Percentiles rank a stretch among this genome's conserved stretches.
Conservation (phyloP, 2,329 filamentous ascomycete genomes). For the Xylariaceae sp. region DNA sequence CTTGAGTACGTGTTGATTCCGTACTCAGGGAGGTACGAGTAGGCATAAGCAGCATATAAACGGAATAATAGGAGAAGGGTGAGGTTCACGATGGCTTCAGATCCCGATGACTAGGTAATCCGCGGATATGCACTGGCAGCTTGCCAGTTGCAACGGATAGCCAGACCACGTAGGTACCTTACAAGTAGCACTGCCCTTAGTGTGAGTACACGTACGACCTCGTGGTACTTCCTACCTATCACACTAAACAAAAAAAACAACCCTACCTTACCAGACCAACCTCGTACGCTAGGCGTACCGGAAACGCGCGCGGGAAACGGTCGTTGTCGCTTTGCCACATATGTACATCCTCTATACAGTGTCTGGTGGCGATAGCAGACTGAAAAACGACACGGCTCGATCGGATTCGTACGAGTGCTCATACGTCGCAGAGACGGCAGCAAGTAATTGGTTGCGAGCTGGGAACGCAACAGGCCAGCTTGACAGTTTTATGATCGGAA, state of each 20-base stretch:
- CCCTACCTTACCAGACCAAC: background rate
- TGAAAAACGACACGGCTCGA: constrained; percentile 8
- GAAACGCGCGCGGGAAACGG: background rate
- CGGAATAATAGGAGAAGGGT: background rate
- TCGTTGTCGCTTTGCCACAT: background rate
- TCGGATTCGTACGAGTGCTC: constrained; percentile 8
- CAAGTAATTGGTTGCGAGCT: constrained; percentile 1
- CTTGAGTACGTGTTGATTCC: background rate
- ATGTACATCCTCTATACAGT: background rate
- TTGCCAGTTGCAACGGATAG: background rate
- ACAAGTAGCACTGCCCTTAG: background rate
- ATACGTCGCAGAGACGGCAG: background rate
- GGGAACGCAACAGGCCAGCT: background rate
- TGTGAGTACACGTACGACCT: background rate
- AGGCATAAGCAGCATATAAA: background rate
- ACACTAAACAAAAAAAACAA: background rate
- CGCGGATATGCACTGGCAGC: background rate
- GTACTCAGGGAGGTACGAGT: background rate
- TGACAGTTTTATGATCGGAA: background rate
- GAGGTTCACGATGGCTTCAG: background rate
- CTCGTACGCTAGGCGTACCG: background rate
- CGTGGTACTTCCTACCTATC: background rate
- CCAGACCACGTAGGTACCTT: background rate
- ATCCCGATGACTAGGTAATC: background rate
- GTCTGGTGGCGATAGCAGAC: background rate